Evolutionary conservation across 768 basidiomycete species (phyloP).

Genomic region (Leccinellum rugosiceps): DNA sequence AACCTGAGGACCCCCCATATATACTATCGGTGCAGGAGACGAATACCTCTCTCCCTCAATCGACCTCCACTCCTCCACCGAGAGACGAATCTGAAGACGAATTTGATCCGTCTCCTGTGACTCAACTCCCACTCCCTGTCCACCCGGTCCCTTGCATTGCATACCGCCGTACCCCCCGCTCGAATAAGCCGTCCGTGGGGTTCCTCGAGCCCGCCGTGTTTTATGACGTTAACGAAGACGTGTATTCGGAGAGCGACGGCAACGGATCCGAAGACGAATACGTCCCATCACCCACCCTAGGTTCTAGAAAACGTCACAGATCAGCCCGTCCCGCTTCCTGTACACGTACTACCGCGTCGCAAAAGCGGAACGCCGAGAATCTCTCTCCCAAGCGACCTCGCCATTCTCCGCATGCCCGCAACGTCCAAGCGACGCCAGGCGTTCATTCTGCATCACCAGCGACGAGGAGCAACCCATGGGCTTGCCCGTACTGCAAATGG

Average conservation of each 20-base stretch:
- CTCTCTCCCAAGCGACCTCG: conserved; percentile 27
- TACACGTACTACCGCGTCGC: not conserved
- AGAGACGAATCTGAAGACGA: not conserved
- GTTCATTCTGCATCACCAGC: conserved; percentile 12
- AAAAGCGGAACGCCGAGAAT: conserved; percentile 5
- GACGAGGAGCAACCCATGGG: conserved; percentile 35
- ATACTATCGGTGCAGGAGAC: conserved; percentile 8
- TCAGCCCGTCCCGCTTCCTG: conserved; percentile 2
- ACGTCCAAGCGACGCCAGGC: conserved; percentile 38
- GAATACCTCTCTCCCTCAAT: conserved; percentile 4
- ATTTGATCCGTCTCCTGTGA: not conserved
- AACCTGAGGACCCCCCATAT: conserved; percentile 12
- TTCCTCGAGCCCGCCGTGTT: not conserved
- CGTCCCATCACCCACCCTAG: conserved; percentile 35
- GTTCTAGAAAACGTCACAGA: conserved; percentile 34
- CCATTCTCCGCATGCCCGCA: conserved; percentile 41
- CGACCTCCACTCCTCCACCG: not conserved
- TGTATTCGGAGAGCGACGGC: conserved; percentile 37
- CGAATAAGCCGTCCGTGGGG: conserved; percentile 3
- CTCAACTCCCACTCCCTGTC: not conserved
- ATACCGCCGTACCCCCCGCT: conserved; percentile 15
- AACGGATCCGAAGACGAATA: conserved; percentile 45
- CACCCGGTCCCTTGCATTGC: not conserved
- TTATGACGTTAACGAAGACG: conserved; percentile 27
- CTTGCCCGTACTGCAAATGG: conserved; percentile 48